phyloP scores from a whole-genome alignment of 768 basidiomycete genomes.

The Amanita fuliginea region DNA sequence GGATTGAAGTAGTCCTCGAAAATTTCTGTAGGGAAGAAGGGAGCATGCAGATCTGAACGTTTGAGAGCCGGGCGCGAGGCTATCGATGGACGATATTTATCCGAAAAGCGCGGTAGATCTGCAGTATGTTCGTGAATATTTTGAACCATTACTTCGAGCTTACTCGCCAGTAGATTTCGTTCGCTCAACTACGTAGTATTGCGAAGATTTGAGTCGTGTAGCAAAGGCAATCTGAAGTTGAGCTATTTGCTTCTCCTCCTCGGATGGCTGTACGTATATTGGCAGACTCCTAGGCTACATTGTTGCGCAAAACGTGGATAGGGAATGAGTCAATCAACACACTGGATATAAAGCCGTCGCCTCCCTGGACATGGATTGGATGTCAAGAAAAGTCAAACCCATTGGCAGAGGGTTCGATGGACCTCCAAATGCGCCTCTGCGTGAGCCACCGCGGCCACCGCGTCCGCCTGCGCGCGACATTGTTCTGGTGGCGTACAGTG shows the following conservation, averaged over 20 bases:
- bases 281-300: slow-evolving; percentile 59
- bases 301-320: slow-evolving; percentile 7
- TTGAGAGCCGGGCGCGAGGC: slow-evolving; percentile 56
- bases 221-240: slow-evolving; percentile 60
- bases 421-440: slow-evolving; percentile 53
- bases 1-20: slow-evolving; percentile 77
- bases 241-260: slow-evolving; percentile 55
- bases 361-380: slow-evolving; percentile 68
- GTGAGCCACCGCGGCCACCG: slow-evolving; percentile 32
- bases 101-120: slow-evolving; percentile 78
- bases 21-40: slow-evolving; percentile 70
- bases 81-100: slow-evolving; percentile 64
- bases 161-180: slow-evolving; percentile 47
- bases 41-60: slow-evolving; percentile 55
- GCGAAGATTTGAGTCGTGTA: slow-evolving; percentile 52
- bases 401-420: slow-evolving; percentile 48
- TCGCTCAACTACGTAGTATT: slow-evolving; percentile 66
- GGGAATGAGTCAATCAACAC: slow-evolving; percentile 24
- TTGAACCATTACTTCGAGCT: background rate
- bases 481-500: slow-evolving; percentile 6
- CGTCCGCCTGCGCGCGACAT: slow-evolving; percentile 34
- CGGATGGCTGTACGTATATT: slow-evolving; percentile 52
- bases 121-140: slow-evolving; percentile 1
- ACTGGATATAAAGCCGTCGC: slow-evolving; percentile 75
- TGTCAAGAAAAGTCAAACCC: slow-evolving; percentile 73